These are phyloP conservation scores for Ascochyta pisi DNA, from an alignment of 2,329 filamentous ascomycete genomes.

Conservation along the genomic window DNA sequence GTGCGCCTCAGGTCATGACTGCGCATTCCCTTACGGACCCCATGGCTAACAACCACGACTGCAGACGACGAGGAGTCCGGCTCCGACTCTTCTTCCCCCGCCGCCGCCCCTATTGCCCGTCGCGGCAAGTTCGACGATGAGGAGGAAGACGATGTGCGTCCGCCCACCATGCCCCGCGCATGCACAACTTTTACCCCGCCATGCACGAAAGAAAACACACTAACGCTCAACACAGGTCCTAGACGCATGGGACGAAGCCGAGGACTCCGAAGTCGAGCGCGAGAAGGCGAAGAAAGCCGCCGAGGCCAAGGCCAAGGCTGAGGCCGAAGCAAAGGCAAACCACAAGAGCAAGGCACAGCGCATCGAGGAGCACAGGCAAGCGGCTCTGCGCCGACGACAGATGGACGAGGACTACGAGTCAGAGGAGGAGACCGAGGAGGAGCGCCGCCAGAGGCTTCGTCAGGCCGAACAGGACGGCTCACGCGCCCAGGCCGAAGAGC, in stretches of 20 bases:
- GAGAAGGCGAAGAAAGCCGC: slow-evolving; percentile 90
- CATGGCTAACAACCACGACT: slow-evolving; percentile 25
- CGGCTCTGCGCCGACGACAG: slow-evolving; percentile 64
- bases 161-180: slow-evolving; percentile 16
- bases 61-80: slow-evolving; percentile 64
- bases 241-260: slow-evolving; percentile 95
- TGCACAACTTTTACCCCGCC: slow-evolving; percentile 27
- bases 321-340: slow-evolving; percentile 83
- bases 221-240: slow-evolving; percentile 68
- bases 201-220: slow-evolving; percentile 18
- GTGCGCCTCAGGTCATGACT: slow-evolving; percentile 19
- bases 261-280: slow-evolving; percentile 95
- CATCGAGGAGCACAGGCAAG: slow-evolving; percentile 75
- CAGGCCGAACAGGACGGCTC: slow-evolving; percentile 86
- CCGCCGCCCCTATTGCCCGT: slow-evolving; percentile 54
- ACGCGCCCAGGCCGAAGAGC: slow-evolving; percentile 85
- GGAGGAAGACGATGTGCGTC: slow-evolving; percentile 79
- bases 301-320: slow-evolving; percentile 87
- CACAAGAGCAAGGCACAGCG: slow-evolving; percentile 91
- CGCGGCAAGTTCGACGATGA: slow-evolving; percentile 89
- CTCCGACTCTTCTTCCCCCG: slow-evolving; percentile 57
- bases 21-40: slow-evolving; percentile 19
- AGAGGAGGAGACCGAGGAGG: slow-evolving; percentile 76
- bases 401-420: slow-evolving; percentile 64
- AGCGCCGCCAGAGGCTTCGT: slow-evolving; percentile 75